Percentiles rank a stretch among this genome's conserved stretches.
phyloP scores from a whole-genome alignment of 2,329 filamentous ascomycete genomes.

The Fusarium dimerum region DNA sequence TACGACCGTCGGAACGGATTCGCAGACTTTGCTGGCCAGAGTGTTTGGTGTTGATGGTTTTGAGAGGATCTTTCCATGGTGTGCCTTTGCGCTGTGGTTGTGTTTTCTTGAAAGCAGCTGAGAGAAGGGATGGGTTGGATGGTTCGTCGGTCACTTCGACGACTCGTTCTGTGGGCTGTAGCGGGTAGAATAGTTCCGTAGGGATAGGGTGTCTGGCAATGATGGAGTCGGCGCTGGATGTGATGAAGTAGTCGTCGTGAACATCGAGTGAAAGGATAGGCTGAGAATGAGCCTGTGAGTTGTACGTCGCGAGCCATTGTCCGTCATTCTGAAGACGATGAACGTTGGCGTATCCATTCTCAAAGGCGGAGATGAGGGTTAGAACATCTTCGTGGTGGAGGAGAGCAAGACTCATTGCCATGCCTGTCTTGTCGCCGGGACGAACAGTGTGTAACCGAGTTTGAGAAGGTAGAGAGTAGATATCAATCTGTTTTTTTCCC shows the following conservation, averaged over 20 bases:
- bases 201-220: slow-evolving; percentile 75
- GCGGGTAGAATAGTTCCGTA: slow-evolving; percentile 17
- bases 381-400: slow-evolving; percentile 53
- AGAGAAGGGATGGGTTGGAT: slow-evolving; percentile 25
- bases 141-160: slow-evolving; percentile 27
- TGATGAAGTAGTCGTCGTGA: slow-evolving; percentile 63
- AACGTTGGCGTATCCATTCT: slow-evolving; percentile 76
- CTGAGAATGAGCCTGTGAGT: slow-evolving; percentile 70
- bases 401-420: slow-evolving; percentile 83
- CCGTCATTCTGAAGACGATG: slow-evolving; percentile 50
- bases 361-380: slow-evolving; percentile 75
- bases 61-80: slow-evolving; percentile 53
- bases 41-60: slow-evolving; percentile 76
- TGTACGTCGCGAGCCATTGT: slow-evolving; percentile 59
- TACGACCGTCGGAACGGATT: slow-evolving; percentile 75
- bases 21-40: slow-evolving; percentile 82
- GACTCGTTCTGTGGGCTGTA: slow-evolving; percentile 19
- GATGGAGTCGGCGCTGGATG: slow-evolving; percentile 79
- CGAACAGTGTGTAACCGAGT: slow-evolving; percentile 62
- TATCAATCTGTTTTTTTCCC: slow-evolving; percentile 70
- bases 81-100: slow-evolving; percentile 14
- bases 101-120: slow-evolving; percentile 18
- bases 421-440: slow-evolving; percentile 60
- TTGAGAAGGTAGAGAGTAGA: slow-evolving; percentile 80
- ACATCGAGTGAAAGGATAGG: slow-evolving; percentile 76